These are phyloP conservation scores for Candida oleophila DNA, from an alignment of 805 yeast species.

Conservation along the genomic window DNA sequence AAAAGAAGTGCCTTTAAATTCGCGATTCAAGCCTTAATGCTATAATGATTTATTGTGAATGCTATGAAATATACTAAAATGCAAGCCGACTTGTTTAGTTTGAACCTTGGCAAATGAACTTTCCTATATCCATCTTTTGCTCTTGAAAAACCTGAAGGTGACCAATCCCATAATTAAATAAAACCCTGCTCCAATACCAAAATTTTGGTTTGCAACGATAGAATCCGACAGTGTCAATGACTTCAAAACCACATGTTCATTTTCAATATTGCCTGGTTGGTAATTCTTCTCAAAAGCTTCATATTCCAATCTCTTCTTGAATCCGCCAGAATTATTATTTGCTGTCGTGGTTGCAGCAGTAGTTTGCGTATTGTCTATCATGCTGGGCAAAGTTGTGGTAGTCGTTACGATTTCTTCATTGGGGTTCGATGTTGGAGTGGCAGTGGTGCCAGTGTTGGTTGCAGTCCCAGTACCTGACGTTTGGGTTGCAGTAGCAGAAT, in stretches of 20 bases:
- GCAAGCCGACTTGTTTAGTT: background rate
- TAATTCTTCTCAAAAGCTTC: background rate
- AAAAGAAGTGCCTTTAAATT: too few species aligned
- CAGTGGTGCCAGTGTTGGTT: constrained; percentile 18
- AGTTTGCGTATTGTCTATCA: background rate
- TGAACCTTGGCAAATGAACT: background rate
- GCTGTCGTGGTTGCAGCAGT: background rate
- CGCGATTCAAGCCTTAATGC: background rate
- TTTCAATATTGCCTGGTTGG: background rate
- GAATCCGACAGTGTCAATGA: background rate
- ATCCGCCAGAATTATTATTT: background rate
- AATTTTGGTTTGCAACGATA: constrained; percentile 10
- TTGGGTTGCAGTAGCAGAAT: constrained; percentile 11
- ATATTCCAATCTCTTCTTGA: background rate
- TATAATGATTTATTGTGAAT: background rate
- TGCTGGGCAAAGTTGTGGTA: background rate
- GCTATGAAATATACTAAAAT: background rate
- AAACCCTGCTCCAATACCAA: constrained; percentile 16
- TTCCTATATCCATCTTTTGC: constrained; percentile 6
- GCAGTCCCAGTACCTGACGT: constrained; percentile 14
- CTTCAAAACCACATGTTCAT: background rate
- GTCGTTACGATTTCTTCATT: background rate
- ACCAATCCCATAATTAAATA: constrained; percentile 17
- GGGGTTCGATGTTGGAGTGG: constrained; percentile 1
- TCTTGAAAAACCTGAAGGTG: constrained; percentile 16